Evolutionary conservation across 345 rosid genomes (phyloP).

Genomic region (Pistacia integerrima): DNA sequence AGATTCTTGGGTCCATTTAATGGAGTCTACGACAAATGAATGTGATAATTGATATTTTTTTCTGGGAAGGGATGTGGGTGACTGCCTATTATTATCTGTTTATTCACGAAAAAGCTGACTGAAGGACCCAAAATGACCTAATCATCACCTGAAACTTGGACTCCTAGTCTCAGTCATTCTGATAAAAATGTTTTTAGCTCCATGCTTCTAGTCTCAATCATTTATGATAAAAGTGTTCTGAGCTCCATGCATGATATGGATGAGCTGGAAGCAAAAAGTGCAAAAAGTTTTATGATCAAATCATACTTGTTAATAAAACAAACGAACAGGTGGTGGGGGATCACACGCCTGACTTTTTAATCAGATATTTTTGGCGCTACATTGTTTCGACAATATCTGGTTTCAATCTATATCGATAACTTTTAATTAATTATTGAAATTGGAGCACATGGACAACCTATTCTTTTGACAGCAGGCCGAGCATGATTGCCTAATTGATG

Average conservation of each 20-base stretch:
- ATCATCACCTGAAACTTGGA: not conserved
- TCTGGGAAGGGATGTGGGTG: not conserved
- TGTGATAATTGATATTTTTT: not conserved
- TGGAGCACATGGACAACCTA: not conserved
- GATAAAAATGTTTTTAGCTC: not conserved
- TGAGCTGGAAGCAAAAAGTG: not conserved
- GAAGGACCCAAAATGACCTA: not conserved
- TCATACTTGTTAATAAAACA: not conserved
- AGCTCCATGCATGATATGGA: not conserved
- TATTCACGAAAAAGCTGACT: too few species aligned
- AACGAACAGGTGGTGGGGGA: not conserved
- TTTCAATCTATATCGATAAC: not conserved
- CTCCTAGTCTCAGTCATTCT: not conserved
- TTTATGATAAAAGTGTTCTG: not conserved
- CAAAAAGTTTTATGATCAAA: not conserved
- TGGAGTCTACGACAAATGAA: not conserved
- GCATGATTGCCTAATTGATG: not conserved
- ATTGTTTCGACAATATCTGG: not conserved
- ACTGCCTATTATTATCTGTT: too few species aligned
- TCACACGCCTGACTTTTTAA: not conserved
- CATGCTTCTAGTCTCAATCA: not conserved
- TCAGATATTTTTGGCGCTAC: constrained; percentile 2
- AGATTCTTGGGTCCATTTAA: not conserved
- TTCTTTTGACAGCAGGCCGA: not conserved
- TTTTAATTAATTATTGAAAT: not conserved